These are phyloP conservation scores for Tricholoma flavovirens DNA, from an alignment of 768 basidiomycete genomes.

Conservation along the genomic window DNA sequence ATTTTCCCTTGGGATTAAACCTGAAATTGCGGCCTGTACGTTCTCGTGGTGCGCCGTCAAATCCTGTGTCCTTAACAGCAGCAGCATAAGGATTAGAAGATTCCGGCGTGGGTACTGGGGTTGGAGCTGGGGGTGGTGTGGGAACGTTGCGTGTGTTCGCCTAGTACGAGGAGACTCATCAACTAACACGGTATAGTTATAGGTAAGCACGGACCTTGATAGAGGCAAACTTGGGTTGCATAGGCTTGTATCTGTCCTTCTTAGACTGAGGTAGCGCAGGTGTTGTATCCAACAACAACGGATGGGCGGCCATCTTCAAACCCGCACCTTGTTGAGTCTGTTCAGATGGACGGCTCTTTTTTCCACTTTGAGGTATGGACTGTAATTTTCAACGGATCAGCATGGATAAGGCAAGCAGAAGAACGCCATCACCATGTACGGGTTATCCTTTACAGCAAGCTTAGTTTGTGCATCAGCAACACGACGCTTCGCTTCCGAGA, in stretches of 20 bases:
- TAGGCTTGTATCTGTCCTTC: constrained; percentile 93
- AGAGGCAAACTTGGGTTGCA: constrained; percentile 98
- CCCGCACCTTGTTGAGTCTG: constrained; percentile 75
- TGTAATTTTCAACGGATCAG: constrained; percentile 16
- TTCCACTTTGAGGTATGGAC: constrained; percentile 49
- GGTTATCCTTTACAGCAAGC: constrained; percentile 72
- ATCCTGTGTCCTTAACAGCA: constrained; percentile 54
- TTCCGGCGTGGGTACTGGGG: constrained; percentile 35
- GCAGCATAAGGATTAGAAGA: constrained; percentile 75
- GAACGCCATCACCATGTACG: constrained; percentile 63
- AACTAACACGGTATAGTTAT: not conserved
- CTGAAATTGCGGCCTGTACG: constrained; percentile 65
- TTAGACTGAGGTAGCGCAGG: constrained; percentile 59
- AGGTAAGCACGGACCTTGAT: constrained; percentile 57
- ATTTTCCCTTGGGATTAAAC: constrained; percentile 93
- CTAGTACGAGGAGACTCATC: constrained; percentile 19
- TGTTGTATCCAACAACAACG: constrained; percentile 69
- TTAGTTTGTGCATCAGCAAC: constrained; percentile 81
- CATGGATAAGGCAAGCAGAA: not conserved
- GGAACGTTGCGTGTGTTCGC: constrained; percentile 77
- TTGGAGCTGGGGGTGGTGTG: constrained; percentile 47
- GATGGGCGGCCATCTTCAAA: constrained; percentile 88
- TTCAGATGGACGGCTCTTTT: constrained; percentile 51
- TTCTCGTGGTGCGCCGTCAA: constrained; percentile 71
- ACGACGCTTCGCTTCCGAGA: constrained; percentile 82